A percentile compares a stretch with the other conserved stretches of the same genome.
phyloP scores from a whole-genome alignment of 1,284 basidiomycete species.

The Violaceomyces palustris region DNA sequence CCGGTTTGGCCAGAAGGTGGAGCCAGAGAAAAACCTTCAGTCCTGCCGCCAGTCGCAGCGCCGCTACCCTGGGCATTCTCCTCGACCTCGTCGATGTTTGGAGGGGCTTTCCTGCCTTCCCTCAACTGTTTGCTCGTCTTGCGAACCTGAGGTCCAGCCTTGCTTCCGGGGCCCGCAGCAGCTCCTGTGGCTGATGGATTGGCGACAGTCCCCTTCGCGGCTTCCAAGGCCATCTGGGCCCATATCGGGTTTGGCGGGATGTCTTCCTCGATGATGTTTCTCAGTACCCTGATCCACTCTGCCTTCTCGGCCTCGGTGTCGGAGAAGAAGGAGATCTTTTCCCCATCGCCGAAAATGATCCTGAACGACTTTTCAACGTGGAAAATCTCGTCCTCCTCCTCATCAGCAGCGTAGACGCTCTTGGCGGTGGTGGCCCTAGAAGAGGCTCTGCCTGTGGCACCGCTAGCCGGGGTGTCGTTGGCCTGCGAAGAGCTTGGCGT shows the following conservation, averaged over 20 bases:
- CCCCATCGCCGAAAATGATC: conserved; percentile 71
- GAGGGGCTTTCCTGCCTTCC: background rate
- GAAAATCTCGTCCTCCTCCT: conserved; percentile 65
- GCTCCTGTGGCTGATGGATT: background rate
- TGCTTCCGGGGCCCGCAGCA: background rate
- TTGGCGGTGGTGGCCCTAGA: no score
- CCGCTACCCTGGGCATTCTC: background rate
- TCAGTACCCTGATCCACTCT: conserved; percentile 65
- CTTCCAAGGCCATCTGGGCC: conserved; percentile 30
- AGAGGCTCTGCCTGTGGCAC: no score
- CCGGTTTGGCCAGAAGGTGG: no score
- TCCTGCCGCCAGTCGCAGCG: no score
- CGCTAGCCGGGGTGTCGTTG: no score
- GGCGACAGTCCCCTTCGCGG: no score
- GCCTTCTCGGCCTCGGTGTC: conserved; percentile 83
- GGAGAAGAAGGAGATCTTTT: conserved; percentile 83
- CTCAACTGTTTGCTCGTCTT: background rate
- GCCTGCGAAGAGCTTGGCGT: conserved; percentile 18
- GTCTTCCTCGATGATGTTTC: conserved; percentile 27
- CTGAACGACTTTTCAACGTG: conserved; percentile 75
- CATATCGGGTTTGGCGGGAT: conserved; percentile 41
- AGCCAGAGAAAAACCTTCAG: no score
- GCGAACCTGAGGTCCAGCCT: background rate
- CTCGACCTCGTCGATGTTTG: background rate
- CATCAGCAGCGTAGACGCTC: conserved; percentile 12